Evolutionary conservation across 2,329 filamentous ascomycete species (phyloP).

Genomic region (Coleophoma eucalyptorum): DNA sequence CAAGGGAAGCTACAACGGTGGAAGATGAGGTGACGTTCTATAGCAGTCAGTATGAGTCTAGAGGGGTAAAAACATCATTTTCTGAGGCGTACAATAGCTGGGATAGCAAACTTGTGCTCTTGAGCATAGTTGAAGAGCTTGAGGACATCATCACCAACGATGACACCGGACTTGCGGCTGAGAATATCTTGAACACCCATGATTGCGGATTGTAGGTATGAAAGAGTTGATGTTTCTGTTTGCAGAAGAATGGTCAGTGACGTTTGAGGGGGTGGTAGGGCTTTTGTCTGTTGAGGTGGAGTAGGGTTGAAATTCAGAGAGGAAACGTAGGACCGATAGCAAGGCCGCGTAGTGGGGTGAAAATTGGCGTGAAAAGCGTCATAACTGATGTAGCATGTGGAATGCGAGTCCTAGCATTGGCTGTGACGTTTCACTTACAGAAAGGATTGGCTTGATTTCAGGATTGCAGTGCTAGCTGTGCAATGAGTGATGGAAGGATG

Average conservation of each 20-base stretch:
- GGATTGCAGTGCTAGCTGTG: neutral
- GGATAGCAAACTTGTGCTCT: slow-evolving; percentile 84
- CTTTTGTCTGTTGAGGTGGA: slow-evolving; percentile 6
- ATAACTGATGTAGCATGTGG: neutral
- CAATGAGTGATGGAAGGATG: neutral
- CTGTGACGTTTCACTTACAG: neutral
- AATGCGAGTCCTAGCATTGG: neutral
- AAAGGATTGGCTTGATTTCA: neutral
- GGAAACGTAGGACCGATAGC: slow-evolving; percentile 13
- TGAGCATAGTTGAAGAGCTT: slow-evolving; percentile 86
- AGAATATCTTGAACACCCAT: slow-evolving; percentile 51
- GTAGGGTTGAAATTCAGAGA: slow-evolving; percentile 7
- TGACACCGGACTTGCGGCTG: slow-evolving; percentile 61
- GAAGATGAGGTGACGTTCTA: slow-evolving; percentile 92
- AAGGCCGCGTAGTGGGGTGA: slow-evolving; percentile 15
- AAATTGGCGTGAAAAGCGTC: neutral
- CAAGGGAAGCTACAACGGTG: slow-evolving; percentile 79
- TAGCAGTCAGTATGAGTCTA: slow-evolving; percentile 4
- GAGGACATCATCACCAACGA: slow-evolving; percentile 63
- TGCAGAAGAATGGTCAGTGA: slow-evolving; percentile 6
- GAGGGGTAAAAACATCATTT: neutral
- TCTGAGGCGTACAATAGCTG: slow-evolving; percentile 60
- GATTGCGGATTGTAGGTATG: slow-evolving; percentile 14
- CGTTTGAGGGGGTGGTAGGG: slow-evolving; percentile 1
- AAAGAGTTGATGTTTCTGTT: slow-evolving; percentile 5